Evolutionary conservation across 2,329 filamentous ascomycete species (phyloP), one percentile per base, ranked within the genome.

Genomic region (Aureobasidium sp.): DNA sequence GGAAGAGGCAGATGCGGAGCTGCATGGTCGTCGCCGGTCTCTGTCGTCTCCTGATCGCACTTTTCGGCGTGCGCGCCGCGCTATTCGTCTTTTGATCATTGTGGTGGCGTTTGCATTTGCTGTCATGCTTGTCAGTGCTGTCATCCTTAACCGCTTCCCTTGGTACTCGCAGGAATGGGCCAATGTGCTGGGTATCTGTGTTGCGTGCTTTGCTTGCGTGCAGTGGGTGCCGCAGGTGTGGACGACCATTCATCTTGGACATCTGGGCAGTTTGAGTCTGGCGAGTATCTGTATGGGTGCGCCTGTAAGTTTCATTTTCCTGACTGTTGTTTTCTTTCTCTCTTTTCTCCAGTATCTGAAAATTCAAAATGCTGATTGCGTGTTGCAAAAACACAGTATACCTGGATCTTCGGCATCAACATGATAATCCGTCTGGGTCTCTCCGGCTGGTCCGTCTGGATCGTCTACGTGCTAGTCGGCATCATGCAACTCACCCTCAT

Each of bases 251-350:
- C 83, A 81, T 61, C 79, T 96, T 62, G 90, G 93, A 72, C 87
- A 91, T 69, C 89, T 94, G 0, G 91, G 90, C 41, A 96, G 91
- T 73, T 77, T 97, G 67, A 96, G 91, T 71, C 92, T 97, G 61
- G 89, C 90, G 7, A 96, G 96, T 90, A 96, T 97, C 90, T 90
- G 88, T 73, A 94, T 97, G 37, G 92, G 96, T 73, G 96, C 92
- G 0, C 93, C 92, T 0, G 92, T 93, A 0, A 91, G 90, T 65
- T 22, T 20, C n/a, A n/a, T n/a, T n/a, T n/a, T n/a, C n/a, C n/a
- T n/a, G n/a, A n/a, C n/a, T n/a, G n/a, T n/a, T 36, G 14, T 14
- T 15, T 20, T 11, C 37, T 9, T 29, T 25, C n/a, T n/a, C n/a
- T n/a, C n/a, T n/a, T n/a, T n/a, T n/a, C n/a, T n/a, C n/a, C n/a